A percentile compares a stretch with the other conserved stretches of the same genome.
phyloP scores from a whole-genome alignment of 2,329 filamentous ascomycete genomes.

The Aureobasidium sp. region DNA sequence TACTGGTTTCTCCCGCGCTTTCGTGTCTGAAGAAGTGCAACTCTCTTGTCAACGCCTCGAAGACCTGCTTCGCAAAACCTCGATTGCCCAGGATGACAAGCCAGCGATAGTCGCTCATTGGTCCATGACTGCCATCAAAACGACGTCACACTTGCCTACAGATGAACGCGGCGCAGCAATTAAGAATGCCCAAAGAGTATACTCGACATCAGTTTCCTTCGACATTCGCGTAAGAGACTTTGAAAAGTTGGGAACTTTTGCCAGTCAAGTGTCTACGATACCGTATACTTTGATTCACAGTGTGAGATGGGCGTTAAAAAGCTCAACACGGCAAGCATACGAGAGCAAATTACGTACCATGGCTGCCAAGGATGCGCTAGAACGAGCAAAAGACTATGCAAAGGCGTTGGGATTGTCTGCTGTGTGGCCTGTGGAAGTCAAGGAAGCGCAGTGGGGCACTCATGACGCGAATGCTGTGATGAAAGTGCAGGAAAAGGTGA shows the following conservation, averaged over 20 bases:
- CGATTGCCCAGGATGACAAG: not conserved
- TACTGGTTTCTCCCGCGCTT: not conserved
- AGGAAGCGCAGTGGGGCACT: not conserved
- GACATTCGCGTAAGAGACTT: not conserved
- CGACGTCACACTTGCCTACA: not conserved
- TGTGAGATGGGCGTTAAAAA: not conserved
- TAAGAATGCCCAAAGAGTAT: not conserved
- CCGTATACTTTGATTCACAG: not conserved
- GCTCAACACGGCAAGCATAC: not conserved
- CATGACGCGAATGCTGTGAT: not conserved
- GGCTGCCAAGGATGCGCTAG: not conserved
- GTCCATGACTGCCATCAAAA: not conserved
- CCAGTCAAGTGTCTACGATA: not conserved
- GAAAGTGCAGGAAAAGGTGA: not conserved
- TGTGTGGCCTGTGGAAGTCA: conserved; percentile 1
- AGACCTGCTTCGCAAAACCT: not conserved
- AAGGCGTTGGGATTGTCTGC: not conserved
- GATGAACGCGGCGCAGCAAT: not conserved
- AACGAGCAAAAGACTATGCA: conserved; percentile 12
- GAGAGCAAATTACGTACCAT: not conserved
- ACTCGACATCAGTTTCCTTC: not conserved
- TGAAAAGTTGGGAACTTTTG: not conserved
- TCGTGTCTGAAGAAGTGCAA: not conserved
- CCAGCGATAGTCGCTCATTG: not conserved
- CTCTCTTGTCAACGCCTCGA: not conserved